Evolutionary conservation across 768 basidiomycete species (phyloP).

Genomic region (Leucocoprinus sp.): DNA sequence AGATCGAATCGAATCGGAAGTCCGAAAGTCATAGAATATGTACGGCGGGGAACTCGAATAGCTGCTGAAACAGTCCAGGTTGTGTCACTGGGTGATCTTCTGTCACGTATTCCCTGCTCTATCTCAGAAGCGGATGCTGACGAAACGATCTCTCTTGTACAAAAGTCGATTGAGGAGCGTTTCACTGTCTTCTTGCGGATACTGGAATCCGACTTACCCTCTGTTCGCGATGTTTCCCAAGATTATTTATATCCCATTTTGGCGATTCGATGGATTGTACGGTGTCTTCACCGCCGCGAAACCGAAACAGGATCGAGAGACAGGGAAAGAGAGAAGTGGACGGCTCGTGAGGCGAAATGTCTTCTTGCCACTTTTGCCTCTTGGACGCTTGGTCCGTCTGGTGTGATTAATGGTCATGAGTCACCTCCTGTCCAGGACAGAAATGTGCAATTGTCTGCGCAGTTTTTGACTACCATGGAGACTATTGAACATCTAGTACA

Average conservation of each 20-base stretch:
- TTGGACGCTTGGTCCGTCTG: constrained; percentile 15
- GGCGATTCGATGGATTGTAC: constrained; percentile 55
- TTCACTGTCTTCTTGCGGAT: constrained; percentile 47
- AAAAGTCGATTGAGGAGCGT: constrained; percentile 41
- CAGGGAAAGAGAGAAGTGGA: constrained; percentile 67
- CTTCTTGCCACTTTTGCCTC: constrained; percentile 44
- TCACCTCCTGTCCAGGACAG: constrained; percentile 42
- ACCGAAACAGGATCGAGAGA: constrained; percentile 44
- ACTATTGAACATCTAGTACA: constrained; percentile 54
- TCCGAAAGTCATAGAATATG: constrained; percentile 42
- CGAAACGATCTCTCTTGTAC: constrained; percentile 32
- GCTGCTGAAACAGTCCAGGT: constrained; percentile 50
- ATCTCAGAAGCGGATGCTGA: constrained; percentile 21
- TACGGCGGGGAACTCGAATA: constrained; percentile 63
- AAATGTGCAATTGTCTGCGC: constrained; percentile 61
- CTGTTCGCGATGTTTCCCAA: constrained; percentile 37
- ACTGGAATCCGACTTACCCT: constrained; percentile 43
- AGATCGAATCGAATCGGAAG: constrained; percentile 16
- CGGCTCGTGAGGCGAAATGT: constrained; percentile 47
- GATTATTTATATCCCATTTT: constrained; percentile 44
- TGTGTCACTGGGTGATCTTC: constrained; percentile 37
- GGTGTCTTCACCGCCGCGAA: constrained; percentile 41
- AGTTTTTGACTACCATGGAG: constrained; percentile 51
- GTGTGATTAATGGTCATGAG: constrained; percentile 11
- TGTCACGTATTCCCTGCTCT: constrained; percentile 26